Evolutionary conservation across 257 asterid genomes (phyloP).

Genomic region (Misopates orontium): DNA sequence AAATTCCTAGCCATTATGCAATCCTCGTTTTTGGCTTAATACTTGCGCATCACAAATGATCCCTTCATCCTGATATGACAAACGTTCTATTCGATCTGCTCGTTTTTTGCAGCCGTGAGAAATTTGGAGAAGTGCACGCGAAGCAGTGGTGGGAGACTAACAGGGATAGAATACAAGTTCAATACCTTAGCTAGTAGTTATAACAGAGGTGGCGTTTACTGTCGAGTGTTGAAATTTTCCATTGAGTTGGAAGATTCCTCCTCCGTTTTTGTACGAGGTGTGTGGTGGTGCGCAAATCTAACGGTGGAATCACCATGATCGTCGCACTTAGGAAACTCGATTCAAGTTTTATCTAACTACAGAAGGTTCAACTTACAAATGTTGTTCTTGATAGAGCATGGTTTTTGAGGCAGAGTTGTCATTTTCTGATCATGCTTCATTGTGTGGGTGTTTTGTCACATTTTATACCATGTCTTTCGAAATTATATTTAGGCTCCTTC

Average conservation of each 20-base stretch:
- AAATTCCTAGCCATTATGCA: too few relatives aligned
- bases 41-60: neutral
- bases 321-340: neutral
- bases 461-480: constrained; percentile 16
- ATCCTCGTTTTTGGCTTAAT: neutral
- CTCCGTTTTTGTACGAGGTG: neutral
- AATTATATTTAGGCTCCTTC: neutral
- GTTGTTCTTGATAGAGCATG: constrained; percentile 4
- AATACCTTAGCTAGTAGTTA: constrained; percentile 59
- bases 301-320: neutral
- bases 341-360: constrained; percentile 26
- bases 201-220: neutral
- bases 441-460: neutral
- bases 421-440: too few relatives aligned
- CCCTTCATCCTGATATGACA: too few relatives aligned
- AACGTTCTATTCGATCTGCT: neutral
- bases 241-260: neutral
- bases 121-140: constrained; percentile 83
- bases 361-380: constrained; percentile 21
- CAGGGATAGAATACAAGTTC: constrained; percentile 91
- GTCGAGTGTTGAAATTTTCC: neutral
- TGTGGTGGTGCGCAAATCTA: constrained; percentile 21
- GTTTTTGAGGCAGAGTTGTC: too few relatives aligned
- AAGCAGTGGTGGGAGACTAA: constrained; percentile 97
- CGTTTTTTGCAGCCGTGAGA: constrained; percentile 64